Base-by-base conservation (phyloP, 768 basidiomycete genomes). In the Guyanaporus albipodus region DNA sequence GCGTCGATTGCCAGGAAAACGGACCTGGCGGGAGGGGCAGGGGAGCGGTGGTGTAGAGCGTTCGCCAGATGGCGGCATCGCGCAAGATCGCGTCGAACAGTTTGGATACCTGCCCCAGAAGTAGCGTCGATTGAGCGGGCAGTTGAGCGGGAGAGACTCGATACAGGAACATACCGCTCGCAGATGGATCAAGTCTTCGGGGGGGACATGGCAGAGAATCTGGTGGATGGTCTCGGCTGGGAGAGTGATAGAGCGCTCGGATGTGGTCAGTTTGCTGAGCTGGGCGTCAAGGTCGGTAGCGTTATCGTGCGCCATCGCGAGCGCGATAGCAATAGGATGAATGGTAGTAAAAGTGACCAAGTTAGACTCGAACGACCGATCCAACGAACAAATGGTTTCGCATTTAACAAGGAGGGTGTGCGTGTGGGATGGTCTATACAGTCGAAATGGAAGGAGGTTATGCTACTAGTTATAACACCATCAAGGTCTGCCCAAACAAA, bases 71-170 rank as follows among this genome's bases (percentile, higher is more conserved):
- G 12, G 31, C 31, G 4, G 44, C 31, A 9, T 61, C 58, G 1
- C 29, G 4, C 29, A 51, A 21, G 42, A 58, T 46, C 27, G 29
- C 36, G 12, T 34, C 23, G 28, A 59, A 54, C 8, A 26, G 17
- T 42, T 38, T 58, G 32, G 42, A 59, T 2, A 55, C 58, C 58
- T 61, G 18, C n/a, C n/a, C n/a, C n/a, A n/a, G n/a, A n/a, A n/a
- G n/a, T n/a, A n/a, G n/a, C n/a, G n/a, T n/a, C n/a, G n/a, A n/a
- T n/a, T n/a, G n/a, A n/a, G n/a, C n/a, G n/a, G n/a, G n/a, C n/a
- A n/a, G n/a, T n/a, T n/a, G n/a, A n/a, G n/a, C n/a, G n/a, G n/a
- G n/a, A n/a, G n/a, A n/a, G n/a, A n/a, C n/a, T n/a, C n/a, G n/a
- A n/a, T n/a, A n/a, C n/a, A n/a, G n/a, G n/a, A n/a, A 29, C 28